A percentile compares a stretch with the other conserved stretches of the same genome.
These are phyloP conservation scores for Populus alba DNA, from an alignment of 345 rosid genomes.

Conservation along the genomic window DNA sequence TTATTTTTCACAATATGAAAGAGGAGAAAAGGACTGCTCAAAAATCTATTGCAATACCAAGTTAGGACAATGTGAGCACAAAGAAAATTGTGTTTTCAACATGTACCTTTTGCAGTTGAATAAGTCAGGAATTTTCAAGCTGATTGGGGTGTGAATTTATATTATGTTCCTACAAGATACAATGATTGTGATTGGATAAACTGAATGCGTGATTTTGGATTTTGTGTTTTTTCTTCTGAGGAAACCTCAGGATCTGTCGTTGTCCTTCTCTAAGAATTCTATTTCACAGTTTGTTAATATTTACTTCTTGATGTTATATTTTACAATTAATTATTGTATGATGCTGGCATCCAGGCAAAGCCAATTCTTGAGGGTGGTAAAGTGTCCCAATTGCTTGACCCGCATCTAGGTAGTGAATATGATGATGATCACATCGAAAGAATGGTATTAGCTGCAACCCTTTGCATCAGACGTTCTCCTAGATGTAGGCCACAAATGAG, in stretches of 20 bases:
- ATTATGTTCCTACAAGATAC: not conserved
- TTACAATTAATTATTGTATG: not conserved
- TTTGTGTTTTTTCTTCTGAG: not conserved
- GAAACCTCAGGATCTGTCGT: not conserved
- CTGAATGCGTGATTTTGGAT: not conserved
- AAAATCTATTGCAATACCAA: not conserved
- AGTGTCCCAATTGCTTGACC: conserved; percentile 68
- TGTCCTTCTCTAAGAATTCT: not conserved
- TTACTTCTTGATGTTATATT: not conserved
- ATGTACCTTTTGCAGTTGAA: not conserved
- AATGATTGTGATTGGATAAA: not conserved
- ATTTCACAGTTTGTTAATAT: not conserved
- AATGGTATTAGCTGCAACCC: conserved; percentile 77
- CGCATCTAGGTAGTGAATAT: conserved; percentile 40
- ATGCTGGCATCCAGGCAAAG: conserved; percentile 56
- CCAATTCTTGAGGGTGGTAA: conserved; percentile 70
- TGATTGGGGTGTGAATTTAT: not conserved
- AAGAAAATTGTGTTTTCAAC: not conserved
- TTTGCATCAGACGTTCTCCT: conserved; percentile 69
- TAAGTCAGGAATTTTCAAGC: not conserved
- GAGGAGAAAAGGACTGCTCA: not conserved
- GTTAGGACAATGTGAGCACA: not conserved
- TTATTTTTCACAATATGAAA: not conserved
- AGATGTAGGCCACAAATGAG: conserved; percentile 62
- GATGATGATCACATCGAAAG: conserved; percentile 53